Base-by-base conservation (phyloP, 306 rosid species). In the Coriaria nepalensis region DNA sequence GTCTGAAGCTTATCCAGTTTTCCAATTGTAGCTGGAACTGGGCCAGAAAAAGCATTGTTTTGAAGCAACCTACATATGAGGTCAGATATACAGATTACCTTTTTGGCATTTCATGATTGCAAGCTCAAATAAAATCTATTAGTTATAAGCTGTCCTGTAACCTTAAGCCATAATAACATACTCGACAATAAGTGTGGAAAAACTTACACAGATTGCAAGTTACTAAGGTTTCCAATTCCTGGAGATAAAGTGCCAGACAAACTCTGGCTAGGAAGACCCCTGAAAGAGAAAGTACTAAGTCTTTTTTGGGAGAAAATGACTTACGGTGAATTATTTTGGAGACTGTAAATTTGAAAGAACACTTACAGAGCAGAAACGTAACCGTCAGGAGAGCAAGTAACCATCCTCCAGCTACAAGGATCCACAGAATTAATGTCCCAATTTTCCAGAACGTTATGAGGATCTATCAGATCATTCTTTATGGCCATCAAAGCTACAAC, bases 341-440 rank as follows among this genome's bases (percentile, higher is more conserved):
- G 20, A 43, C 3, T 5, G 14, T 39, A 40, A 35, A 42, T 69
- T 29, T 52, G 4, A 37, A 35, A 35, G 50, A 64, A 45, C 59
- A 78, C 87, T 78, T 71, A 92, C 98, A 92, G 69, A 69, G 76
- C 86, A 61, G 86, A 82, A 52, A 92, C 98, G 11, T 50, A 85
- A 58, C 94, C 94, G 70, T 92, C 98, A n/a, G 72, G 0, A 40
- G 81, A 58, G 67, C 98, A 92, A 38, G 96, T 85, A 43, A 92
- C 82, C 98, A 92, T 92, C 71, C 98, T 82, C 98, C 98, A 92
- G 68, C 98, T 82, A 71, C 98, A 92, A 43, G 98, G 98, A 80
- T 92, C 98, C 39, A 92, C 98, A 50, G 96, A 92, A 66, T 65
- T 82, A 11, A 61, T 69, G 74, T 92, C 98, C 98, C 98, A 92